Evolutionary conservation across 1,284 basidiomycete species (phyloP).

Genomic region (Sanghuangporus weigelae): DNA sequence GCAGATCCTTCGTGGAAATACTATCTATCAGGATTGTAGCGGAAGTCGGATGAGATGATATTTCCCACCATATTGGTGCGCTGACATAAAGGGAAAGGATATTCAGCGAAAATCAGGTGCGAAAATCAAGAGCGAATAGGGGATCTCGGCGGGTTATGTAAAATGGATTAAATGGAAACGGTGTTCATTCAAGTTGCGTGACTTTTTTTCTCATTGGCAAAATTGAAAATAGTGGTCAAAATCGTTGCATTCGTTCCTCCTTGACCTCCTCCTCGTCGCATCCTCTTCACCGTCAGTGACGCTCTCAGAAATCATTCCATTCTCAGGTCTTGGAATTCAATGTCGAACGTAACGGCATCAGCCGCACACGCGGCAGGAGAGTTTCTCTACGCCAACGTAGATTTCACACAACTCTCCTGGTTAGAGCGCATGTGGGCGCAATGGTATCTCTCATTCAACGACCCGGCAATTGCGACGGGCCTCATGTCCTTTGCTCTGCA

Average conservation of each 20-base stretch:
- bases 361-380: slow-evolving; percentile 24
- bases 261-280: neutral
- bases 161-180: too few relatives aligned
- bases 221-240: neutral
- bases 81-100: too few relatives aligned
- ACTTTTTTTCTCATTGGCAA: neutral
- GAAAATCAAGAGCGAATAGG: too few relatives aligned
- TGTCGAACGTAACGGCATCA: slow-evolving; percentile 30
- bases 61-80: too few relatives aligned
- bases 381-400: slow-evolving; percentile 51
- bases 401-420: slow-evolving; percentile 67
- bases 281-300: neutral
- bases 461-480: slow-evolving; percentile 92
- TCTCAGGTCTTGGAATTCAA: neutral
- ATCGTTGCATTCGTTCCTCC: neutral
- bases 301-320: neutral
- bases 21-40: too few relatives aligned
- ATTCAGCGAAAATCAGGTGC: too few relatives aligned
- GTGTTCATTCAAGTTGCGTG: neutral
- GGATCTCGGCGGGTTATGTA: too few relatives aligned
- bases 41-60: too few relatives aligned
- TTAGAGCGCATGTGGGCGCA: slow-evolving; percentile 75
- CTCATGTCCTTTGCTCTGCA: slow-evolving; percentile 92
- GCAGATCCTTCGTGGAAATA: too few relatives aligned
- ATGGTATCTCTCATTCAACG: slow-evolving; percentile 85